Conservation (phyloP, 495 filamentous ascomycete species). For the Aspergillus coremiiformis region DNA sequence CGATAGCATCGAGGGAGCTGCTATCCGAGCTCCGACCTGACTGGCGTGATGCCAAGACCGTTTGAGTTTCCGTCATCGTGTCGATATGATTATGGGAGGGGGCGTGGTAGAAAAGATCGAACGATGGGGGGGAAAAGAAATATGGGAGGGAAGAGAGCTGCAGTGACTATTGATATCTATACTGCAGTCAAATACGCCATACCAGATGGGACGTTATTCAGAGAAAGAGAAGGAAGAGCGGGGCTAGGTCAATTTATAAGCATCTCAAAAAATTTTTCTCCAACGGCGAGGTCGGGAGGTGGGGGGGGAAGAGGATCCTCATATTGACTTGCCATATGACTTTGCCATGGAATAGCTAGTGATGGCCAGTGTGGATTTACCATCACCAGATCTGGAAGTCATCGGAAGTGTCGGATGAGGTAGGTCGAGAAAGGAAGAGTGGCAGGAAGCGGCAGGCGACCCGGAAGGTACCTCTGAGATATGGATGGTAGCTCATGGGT, state of each 20-base stretch:
- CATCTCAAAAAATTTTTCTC: neutral
- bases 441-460: slow-evolving; percentile 11
- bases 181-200: neutral
- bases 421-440: slow-evolving; percentile 1
- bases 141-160: neutral
- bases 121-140: neutral
- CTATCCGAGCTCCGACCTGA: slow-evolving; percentile 35
- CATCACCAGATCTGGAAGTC: slow-evolving; percentile 17
- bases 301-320: slow-evolving; percentile 8
- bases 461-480: neutral
- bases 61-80: slow-evolving; percentile 15
- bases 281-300: slow-evolving; percentile 6
- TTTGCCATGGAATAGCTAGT: slow-evolving; percentile 16
- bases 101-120: neutral
- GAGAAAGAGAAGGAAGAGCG: slow-evolving; percentile 3
- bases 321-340: slow-evolving; percentile 20
- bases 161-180: neutral
- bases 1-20: slow-evolving; percentile 35
- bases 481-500: neutral
- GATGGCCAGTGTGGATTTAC: slow-evolving; percentile 19
- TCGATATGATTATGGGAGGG: neutral
- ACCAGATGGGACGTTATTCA: neutral
- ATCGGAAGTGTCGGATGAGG: slow-evolving; percentile 20
- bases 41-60: slow-evolving; percentile 16
- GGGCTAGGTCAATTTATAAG: slow-evolving; percentile 17